Evolutionary conservation across 805 yeast species (phyloP), one percentile per base, ranked within the genome.

Genomic region (Debaryomyces prosopidis): DNA sequence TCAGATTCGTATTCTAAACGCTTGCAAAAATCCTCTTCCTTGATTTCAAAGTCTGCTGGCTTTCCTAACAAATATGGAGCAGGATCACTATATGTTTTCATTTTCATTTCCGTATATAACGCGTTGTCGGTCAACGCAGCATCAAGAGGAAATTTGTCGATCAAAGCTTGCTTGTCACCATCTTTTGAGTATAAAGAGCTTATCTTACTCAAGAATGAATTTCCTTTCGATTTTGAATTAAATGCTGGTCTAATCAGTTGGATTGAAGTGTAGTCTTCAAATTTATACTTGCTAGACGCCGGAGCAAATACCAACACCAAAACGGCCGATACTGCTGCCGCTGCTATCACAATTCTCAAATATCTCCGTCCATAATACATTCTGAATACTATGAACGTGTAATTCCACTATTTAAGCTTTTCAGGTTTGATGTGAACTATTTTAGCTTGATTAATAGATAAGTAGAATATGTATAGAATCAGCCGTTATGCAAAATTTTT

Each of bases 1-100:
- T 36, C 43, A n/a, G 42, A 42, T 19, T 49, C 49, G 33, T 39
- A 44, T 27, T 46, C 43, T 8, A 60, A 27, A 8, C 35, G 33
- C 19, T 48, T 31, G 43, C 66, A 62, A 20, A 53, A 30, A 18
- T 44, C 42, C 1, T 39, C 40, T 18, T 46, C 49, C 11, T 44
- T 49, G 40, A 52, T 49, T 16, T 43, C 49, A 16, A 38, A 47
- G 15, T 44, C 46, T 9, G 34, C 27, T 3, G 45, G 39, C 20
- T 48, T 43, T 12, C 42, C 49, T 5, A 30, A 34, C 1, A 51
- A 20, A 18, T 38, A 33, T 2, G 33, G 36, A 20, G 38, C 45
- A 4, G 64, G 61, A 42, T 58, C 65, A 10, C 57, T 48, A 30
- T 45, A 60, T 1, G 52, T 48, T 4, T 39, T 46, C 34, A 60